phyloP scores from a whole-genome alignment of 1,284 basidiomycete genomes.

The Phlebopus sp. region DNA sequence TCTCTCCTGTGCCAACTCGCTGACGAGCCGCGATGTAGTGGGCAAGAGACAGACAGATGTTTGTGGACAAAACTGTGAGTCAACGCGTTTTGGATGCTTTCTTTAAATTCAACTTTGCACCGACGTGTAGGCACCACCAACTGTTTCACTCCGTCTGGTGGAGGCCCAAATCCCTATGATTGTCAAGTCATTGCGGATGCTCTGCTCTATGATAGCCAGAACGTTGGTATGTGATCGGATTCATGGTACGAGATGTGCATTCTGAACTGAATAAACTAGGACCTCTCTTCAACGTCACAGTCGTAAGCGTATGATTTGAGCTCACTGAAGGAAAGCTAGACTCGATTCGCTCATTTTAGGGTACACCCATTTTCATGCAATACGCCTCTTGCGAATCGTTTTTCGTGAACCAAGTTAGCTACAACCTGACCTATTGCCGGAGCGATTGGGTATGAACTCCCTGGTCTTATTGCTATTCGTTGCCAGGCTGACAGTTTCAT shows the following conservation, averaged over 20 bases:
- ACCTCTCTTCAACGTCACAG: slow-evolving; percentile 33
- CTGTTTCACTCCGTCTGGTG: slow-evolving; percentile 43
- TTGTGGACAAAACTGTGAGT: slow-evolving; percentile 43
- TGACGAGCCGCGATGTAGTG: slow-evolving; percentile 1
- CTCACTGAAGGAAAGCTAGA: too few species aligned
- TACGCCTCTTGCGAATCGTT: slow-evolving; percentile 38
- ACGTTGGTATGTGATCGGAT: slow-evolving; percentile 32
- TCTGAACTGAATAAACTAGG: slow-evolving; percentile 19
- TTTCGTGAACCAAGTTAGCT: slow-evolving; percentile 39
- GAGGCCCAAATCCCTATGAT: slow-evolving; percentile 46
- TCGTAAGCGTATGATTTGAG: slow-evolving; percentile 25
- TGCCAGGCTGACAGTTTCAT: background rate
- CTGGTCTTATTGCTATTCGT: background rate
- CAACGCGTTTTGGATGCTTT: background rate
- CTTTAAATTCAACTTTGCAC: too few species aligned
- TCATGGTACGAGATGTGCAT: background rate
- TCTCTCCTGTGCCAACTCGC: slow-evolving; percentile 30
- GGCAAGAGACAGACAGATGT: slow-evolving; percentile 28
- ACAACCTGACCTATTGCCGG: slow-evolving; percentile 35
- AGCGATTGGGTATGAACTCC: slow-evolving; percentile 35
- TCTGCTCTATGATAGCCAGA: slow-evolving; percentile 44
- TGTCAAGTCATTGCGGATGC: slow-evolving; percentile 49
- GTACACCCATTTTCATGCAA: slow-evolving; percentile 23
- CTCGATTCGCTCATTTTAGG: too few species aligned
- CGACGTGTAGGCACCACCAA: slow-evolving; percentile 36